Percentiles rank a stretch among this genome's conserved stretches.
Evolutionary conservation across 805 yeast species (phyloP).

Genomic region (Spathaspora hagerdaliae): DNA sequence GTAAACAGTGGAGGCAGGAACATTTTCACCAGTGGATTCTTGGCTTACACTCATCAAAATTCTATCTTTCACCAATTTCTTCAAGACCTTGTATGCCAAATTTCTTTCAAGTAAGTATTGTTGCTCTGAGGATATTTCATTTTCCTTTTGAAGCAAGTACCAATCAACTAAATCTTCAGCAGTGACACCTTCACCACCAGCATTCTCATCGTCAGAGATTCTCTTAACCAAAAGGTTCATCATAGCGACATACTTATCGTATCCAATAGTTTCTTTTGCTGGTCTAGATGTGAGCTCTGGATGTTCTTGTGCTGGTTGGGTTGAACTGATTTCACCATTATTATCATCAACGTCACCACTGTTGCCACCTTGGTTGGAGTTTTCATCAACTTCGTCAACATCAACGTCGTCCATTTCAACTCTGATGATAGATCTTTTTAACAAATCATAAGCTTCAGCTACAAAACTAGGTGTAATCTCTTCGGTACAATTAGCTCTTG

Average conservation of each 20-base stretch:
- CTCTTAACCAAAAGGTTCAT: constrained; percentile 72
- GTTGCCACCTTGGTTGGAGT: constrained; percentile 7
- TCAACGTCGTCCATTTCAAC: constrained; percentile 93
- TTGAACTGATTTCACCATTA: constrained; percentile 4
- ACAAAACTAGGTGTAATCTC: constrained; percentile 81
- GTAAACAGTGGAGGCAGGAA: constrained; percentile 23
- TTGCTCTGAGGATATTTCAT: constrained; percentile 62
- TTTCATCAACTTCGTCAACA: constrained; percentile 60
- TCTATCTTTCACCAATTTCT: constrained; percentile 78
- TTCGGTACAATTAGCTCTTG: constrained; percentile 92
- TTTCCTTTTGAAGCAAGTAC: constrained; percentile 74
- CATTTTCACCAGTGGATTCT: constrained; percentile 12
- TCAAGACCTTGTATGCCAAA: constrained; percentile 74
- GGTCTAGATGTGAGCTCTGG: constrained; percentile 32
- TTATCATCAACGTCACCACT: constrained; percentile 14
- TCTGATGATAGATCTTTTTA: constrained; percentile 86
- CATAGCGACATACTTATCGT: constrained; percentile 82
- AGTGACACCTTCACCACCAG: constrained; percentile 56
- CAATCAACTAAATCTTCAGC: constrained; percentile 71
- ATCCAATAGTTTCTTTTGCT: constrained; percentile 53
- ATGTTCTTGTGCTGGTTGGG: constrained; percentile 4
- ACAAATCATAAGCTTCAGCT: constrained; percentile 85
- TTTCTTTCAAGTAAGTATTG: constrained; percentile 69
- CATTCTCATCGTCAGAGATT: constrained; percentile 54
- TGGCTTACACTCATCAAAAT: constrained; percentile 59